Percentiles rank a stretch among this genome's conserved stretches.
These are phyloP conservation scores for Hansfordia pulvinata DNA, from an alignment of 2,329 filamentous ascomycete genomes.

Conservation along the genomic window DNA sequence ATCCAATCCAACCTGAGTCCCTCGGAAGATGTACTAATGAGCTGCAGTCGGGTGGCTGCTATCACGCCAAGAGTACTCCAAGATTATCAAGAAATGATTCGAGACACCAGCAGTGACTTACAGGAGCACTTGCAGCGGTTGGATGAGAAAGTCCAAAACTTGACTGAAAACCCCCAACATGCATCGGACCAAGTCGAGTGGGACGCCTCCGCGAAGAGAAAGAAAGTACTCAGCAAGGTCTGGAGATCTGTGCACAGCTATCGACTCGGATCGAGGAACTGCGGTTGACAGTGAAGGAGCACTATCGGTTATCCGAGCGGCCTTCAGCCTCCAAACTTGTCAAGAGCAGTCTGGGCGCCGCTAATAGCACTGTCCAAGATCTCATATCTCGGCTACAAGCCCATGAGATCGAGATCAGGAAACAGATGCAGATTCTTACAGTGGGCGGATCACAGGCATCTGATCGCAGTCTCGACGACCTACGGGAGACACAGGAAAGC, in stretches of 20 bases:
- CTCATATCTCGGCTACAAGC: constrained; percentile 3
- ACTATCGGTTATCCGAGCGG: constrained; percentile 2
- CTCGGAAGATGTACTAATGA: too few relatives aligned
- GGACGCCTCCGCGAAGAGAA: not conserved
- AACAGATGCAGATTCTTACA: constrained; percentile 2
- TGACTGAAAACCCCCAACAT: too few relatives aligned
- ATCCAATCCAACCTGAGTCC: too few relatives aligned
- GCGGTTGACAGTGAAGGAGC: constrained; percentile 2
- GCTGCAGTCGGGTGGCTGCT: not conserved
- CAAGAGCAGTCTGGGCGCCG: constrained; percentile 1
- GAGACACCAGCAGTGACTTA: not conserved
- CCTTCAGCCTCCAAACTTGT: constrained; percentile 3
- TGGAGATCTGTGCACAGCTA: constrained; percentile 1
- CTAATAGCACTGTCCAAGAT: constrained; percentile 2
- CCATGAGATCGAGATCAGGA: constrained; percentile 2
- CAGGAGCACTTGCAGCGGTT: not conserved
- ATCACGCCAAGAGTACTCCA: not conserved
- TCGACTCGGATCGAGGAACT: constrained; percentile 3
- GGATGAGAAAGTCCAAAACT: not conserved
- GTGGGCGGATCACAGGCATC: constrained; percentile 1
- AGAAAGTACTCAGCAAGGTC: not conserved
- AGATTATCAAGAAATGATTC: not conserved
- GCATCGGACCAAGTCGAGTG: too few relatives aligned
- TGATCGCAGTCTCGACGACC: constrained; percentile 1
- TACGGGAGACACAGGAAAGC: constrained; percentile 4